phyloP scores from a whole-genome alignment of 106 monocot genomes.

The Vanilla planifolia region DNA sequence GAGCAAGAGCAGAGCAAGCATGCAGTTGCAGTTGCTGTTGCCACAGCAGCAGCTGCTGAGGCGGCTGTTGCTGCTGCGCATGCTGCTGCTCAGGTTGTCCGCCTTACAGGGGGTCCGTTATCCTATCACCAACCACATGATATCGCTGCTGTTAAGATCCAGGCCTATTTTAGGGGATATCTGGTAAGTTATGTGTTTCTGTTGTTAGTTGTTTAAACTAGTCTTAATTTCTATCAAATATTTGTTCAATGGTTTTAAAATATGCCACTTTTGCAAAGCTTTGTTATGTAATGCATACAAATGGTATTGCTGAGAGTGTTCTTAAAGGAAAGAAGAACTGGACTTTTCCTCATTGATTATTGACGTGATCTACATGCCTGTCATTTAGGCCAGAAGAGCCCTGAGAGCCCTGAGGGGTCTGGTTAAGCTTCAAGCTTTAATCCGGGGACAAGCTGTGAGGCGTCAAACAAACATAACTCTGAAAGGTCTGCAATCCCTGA shows the following conservation, averaged over 20 bases:
- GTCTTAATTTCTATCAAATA: neutral
- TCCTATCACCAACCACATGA: slow-evolving; percentile 16
- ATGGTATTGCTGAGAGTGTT: neutral
- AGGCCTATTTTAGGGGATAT: slow-evolving; percentile 52
- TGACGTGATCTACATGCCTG: neutral
- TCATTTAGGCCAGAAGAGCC: slow-evolving; percentile 45
- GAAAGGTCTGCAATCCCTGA: slow-evolving; percentile 41
- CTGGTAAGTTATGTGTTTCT: slow-evolving; percentile 37
- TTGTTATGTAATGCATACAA: neutral
- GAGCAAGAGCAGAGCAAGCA: slow-evolving; percentile 66
- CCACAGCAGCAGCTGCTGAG: slow-evolving; percentile 69
- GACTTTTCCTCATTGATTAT: neutral
- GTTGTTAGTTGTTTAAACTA: neutral
- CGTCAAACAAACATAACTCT: slow-evolving; percentile 33
- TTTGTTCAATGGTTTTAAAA: neutral
- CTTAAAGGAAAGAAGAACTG: neutral
- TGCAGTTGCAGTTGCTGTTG: slow-evolving; percentile 68
- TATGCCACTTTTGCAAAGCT: neutral
- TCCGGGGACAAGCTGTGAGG: slow-evolving; percentile 56
- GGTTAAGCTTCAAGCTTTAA: slow-evolving; percentile 55
- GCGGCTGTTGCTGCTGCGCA: slow-evolving; percentile 75
- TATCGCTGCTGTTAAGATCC: slow-evolving; percentile 53
- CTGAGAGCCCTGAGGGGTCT: slow-evolving; percentile 49
- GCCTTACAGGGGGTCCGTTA: slow-evolving; percentile 34
- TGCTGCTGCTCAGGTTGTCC: slow-evolving; percentile 67